Percentiles rank a stretch among this genome's conserved stretches.
phyloP scores from a whole-genome alignment of 352 stramenopile genomes.

The Phytophthora rubi region DNA sequence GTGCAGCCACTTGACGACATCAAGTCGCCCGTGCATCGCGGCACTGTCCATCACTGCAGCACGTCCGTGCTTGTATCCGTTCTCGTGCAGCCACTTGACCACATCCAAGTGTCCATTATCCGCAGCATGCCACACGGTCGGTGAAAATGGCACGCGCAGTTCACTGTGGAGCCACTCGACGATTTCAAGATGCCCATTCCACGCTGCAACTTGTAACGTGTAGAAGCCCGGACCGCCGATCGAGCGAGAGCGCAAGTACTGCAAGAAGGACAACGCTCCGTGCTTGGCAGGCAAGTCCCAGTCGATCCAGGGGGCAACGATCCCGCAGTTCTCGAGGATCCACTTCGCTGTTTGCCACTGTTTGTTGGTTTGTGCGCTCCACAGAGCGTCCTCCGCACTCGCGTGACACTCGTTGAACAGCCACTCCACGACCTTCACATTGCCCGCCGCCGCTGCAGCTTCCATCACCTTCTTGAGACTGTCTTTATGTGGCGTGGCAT shows the following conservation, averaged over 20 bases:
- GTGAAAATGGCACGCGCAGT: constrained; percentile 28
- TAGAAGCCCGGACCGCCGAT: constrained; percentile 49
- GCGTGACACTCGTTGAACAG: constrained; percentile 25
- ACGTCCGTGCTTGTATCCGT: constrained; percentile 39
- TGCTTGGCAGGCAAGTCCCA: constrained; percentile 59
- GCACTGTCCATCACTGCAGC: constrained; percentile 52
- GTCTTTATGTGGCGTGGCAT: constrained; percentile 26
- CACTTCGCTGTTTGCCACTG: constrained; percentile 28
- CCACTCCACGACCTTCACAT: constrained; percentile 42
- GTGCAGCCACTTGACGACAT: constrained; percentile 50
- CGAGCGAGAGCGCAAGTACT: constrained; percentile 53
- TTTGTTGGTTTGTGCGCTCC: constrained; percentile 30
- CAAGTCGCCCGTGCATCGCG: constrained; percentile 51
- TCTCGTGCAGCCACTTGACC: constrained; percentile 42
- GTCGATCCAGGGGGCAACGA: constrained; percentile 37
- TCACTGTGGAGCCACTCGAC: constrained; percentile 44
- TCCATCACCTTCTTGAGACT: constrained; percentile 49
- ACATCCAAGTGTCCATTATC: constrained; percentile 37
- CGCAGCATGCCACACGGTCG: constrained; percentile 36
- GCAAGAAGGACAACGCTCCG: constrained; percentile 48
- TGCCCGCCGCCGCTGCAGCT: constrained; percentile 34
- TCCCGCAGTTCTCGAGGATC: constrained; percentile 42
- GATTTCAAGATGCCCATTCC: constrained; percentile 40
- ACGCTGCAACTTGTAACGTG: constrained; percentile 67
- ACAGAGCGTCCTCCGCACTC: constrained; percentile 31